Conservation (phyloP, 2,329 filamentous ascomycete species). For the Sodiomyces alkalinus region DNA sequence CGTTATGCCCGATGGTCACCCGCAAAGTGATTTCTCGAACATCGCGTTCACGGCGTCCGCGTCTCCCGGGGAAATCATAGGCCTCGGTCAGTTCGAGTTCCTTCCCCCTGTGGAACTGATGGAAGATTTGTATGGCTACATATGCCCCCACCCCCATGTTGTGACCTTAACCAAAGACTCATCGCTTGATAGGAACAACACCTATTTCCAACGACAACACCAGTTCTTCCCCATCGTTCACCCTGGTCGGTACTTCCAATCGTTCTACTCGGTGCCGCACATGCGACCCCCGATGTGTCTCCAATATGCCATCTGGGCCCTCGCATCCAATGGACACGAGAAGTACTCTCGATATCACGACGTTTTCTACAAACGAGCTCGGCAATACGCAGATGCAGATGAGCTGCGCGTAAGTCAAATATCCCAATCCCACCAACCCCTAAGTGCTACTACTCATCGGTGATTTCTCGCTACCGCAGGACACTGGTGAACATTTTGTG, state of each 20-base stretch:
- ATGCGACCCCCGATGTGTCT: conserved; percentile 70
- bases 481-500: conserved; percentile 65
- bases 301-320: conserved; percentile 78
- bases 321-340: conserved; percentile 54
- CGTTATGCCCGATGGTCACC: too few relatives aligned
- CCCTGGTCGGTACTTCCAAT: conserved; percentile 55
- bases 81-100: conserved; percentile 67
- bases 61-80: conserved; percentile 39
- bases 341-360: conserved; percentile 60
- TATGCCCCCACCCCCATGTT: too few relatives aligned
- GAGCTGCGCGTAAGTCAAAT: conserved; percentile 54
- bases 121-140: conserved; percentile 64
- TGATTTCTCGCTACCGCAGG: conserved; percentile 22
- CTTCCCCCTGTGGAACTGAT: conserved; percentile 66
- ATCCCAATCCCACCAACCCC: too few relatives aligned
- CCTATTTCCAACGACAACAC: conserved; percentile 66
- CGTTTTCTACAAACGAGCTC: conserved; percentile 66
- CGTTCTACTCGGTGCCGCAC: conserved; percentile 56
- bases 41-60: too few relatives aligned
- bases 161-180: too few relatives aligned
- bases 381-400: conserved; percentile 70
- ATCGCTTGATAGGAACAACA: conserved; percentile 48
- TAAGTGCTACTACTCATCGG: too few relatives aligned
- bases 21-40: too few relatives aligned
- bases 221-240: conserved; percentile 65